phyloP scores from a whole-genome alignment of 306 rosid genomes.

The Lathyrus aphaca region DNA sequence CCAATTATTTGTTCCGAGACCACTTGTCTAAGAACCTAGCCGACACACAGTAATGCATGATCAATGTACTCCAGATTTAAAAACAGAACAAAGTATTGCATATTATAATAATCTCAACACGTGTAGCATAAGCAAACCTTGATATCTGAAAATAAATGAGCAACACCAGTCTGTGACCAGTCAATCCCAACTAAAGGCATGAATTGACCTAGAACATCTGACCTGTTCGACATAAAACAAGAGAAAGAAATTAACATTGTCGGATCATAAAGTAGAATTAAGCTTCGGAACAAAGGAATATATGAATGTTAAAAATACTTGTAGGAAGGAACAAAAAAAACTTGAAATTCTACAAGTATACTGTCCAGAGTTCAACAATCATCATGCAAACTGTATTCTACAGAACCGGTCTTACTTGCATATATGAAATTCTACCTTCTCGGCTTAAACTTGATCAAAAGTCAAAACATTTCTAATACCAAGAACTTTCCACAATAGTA shows the following conservation, averaged over 20 bases:
- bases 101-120: conserved; percentile 13
- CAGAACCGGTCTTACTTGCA: conserved; percentile 20
- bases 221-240: conserved; percentile 52
- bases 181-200: conserved; percentile 98
- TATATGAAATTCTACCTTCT: conserved; percentile 2
- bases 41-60: conserved; percentile 9
- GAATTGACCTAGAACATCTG: conserved; percentile 96
- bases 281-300: conserved; percentile 7
- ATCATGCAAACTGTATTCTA: conserved; percentile 19
- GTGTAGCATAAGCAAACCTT: conserved; percentile 59
- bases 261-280: conserved; percentile 12
- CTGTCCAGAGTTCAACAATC: conserved; percentile 4
- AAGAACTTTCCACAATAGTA: background rate
- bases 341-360: conserved; percentile 1
- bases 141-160: conserved; percentile 93
- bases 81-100: conserved; percentile 1
- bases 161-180: conserved; percentile 97
- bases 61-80: conserved; percentile 27
- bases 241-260: conserved; percentile 26
- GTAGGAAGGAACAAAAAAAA: conserved; percentile 14
- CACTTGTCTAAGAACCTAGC: conserved; percentile 26
- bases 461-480: conserved; percentile 17
- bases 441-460: conserved; percentile 16
- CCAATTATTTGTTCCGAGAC: conserved; percentile 22
- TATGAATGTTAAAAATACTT: conserved; percentile 15